Conservation (phyloP, 2,329 filamentous ascomycete genomes). For the Colletotrichum camelliae region DNA sequence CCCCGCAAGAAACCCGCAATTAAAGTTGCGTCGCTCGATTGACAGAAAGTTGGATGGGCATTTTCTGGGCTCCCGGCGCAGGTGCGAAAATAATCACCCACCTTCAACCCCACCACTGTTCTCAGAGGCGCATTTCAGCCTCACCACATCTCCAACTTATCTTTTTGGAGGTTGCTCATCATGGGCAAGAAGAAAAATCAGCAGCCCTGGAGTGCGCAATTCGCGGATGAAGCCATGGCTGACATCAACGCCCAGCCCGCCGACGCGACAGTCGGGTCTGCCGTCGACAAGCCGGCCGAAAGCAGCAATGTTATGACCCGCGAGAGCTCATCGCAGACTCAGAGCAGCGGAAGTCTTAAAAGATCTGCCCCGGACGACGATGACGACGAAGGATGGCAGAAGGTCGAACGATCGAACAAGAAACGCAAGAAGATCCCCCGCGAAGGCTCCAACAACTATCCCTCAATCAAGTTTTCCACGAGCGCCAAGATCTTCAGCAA, state of each 20-base stretch:
- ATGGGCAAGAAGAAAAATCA: conserved; percentile 15
- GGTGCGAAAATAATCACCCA: neutral
- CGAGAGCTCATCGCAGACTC: conserved; percentile 22
- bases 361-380: conserved; percentile 47
- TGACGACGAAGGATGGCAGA: conserved; percentile 57
- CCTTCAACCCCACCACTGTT: neutral
- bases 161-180: neutral
- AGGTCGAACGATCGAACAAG: conserved; percentile 58
- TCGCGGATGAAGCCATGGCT: neutral
- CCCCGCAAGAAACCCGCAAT: neutral
- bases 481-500: conserved; percentile 64
- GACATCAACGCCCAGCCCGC: neutral
- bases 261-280: neutral
- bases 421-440: conserved; percentile 67
- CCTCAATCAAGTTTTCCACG: conserved; percentile 61
- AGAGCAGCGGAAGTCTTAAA: conserved; percentile 50
- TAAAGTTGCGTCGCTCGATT: neutral
- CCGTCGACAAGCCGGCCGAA: neutral
- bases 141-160: neutral
- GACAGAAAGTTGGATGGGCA: neutral
- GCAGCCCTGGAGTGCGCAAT: conserved; percentile 10
- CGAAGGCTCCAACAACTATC: conserved; percentile 61
- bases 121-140: neutral
- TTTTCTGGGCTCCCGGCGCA: neutral
- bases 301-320: neutral